Conservation (phyloP, 83 land plant species). For the Picea mariana region DNA sequence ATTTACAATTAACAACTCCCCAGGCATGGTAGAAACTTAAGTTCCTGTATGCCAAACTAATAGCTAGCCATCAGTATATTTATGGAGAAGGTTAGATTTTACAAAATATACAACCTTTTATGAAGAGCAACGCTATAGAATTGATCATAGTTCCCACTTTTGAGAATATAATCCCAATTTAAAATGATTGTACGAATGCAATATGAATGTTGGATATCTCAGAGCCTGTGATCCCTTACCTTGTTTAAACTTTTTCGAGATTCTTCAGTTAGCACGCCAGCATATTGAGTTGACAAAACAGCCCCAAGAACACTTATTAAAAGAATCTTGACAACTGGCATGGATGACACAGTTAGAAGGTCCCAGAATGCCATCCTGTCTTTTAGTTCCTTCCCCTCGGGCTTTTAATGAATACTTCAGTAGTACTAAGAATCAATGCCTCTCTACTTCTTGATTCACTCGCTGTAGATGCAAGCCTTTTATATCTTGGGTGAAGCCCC, state of each 20-base stretch:
- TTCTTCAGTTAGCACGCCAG: conserved; percentile 34
- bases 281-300: conserved; percentile 27
- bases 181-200: no score
- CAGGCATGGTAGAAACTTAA: no score
- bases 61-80: not conserved
- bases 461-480: no score
- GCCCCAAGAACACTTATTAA: conserved; percentile 44
- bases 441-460: no score
- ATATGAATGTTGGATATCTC: not conserved
- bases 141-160: not conserved
- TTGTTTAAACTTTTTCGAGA: conserved; percentile 42
- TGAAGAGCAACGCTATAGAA: not conserved
- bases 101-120: not conserved
- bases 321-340: conserved; percentile 52
- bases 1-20: no score
- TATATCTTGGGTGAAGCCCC: no score
- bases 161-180: not conserved
- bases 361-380: conserved; percentile 35
- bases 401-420: no score
- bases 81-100: not conserved
- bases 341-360: conserved; percentile 41
- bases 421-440: no score
- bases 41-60: no score
- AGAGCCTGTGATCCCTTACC: conserved; percentile 18
- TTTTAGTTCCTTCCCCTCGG: not conserved